Base-by-base conservation (phyloP, 106 monocot species). In the Gastrodia elata region DNA sequence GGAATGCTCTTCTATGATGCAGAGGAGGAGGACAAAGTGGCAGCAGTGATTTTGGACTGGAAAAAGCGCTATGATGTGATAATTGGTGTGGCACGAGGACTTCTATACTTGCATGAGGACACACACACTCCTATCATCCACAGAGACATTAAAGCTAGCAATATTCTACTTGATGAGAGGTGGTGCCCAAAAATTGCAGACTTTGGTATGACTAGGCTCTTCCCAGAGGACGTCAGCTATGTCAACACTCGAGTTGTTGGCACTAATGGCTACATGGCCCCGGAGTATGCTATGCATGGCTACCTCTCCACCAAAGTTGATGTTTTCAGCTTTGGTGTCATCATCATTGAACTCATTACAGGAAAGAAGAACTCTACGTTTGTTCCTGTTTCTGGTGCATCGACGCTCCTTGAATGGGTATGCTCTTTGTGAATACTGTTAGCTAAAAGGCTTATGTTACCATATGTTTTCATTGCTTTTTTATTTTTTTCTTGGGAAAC, bases 251-350 rank as follows among this genome's bases (percentile, higher is more conserved):
- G 92, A 11, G 76, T 92, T 8, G 89, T 84, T 34, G 89, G 92
- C 59, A 92, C 89, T 48, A 89, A 85, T 72, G 86, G 92, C 42
- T 92, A 92, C 79, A 89, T 92, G 92, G 89, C 92, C 3, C 92
- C 92, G 0, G 92, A 92, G 81, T 92, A 89, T 75, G 58, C 80
- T 44, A 89, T 92, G 89, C 79, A 83, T 56, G 92, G 92, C 26
- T 37, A 68, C 32, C 84, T 92, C 43, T 87, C 89, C 28, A 77
- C 82, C 3, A 92, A 89, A 72, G 89, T 77, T 32, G 92, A 92
- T 37, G 87, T 92, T 10, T 92, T 89, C 68, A 92, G 92, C 76
- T 92, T 89, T 33, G 92, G 92, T 6, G 84, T 89, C 40, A 4
- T 92, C 22, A 38, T 92, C 27, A 81, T 92, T 26, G 92, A 92